Conservation (phyloP, 164 flowering plant species). For the Brasenia schreberi region DNA sequence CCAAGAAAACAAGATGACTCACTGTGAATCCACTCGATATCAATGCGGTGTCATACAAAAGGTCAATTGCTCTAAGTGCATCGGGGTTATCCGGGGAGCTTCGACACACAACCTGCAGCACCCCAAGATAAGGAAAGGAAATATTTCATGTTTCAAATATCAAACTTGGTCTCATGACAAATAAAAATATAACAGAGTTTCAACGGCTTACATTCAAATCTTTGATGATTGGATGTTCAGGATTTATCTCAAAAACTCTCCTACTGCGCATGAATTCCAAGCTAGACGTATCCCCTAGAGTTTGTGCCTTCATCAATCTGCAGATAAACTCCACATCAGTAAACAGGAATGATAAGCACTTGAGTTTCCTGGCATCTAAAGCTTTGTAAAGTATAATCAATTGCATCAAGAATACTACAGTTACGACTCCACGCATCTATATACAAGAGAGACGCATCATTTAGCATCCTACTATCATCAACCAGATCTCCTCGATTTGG, state of each 20-base stretch:
- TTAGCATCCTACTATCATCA: too few relatives aligned
- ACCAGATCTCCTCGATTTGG: too few relatives aligned
- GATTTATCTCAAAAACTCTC: constrained; percentile 16
- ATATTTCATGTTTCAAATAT: not conserved
- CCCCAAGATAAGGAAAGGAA: not conserved
- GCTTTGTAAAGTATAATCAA: too few relatives aligned
- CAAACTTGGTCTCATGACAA: not conserved
- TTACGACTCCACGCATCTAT: too few relatives aligned
- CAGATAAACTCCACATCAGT: not conserved
- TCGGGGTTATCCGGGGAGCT: constrained; percentile 9
- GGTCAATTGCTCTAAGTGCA: constrained; percentile 13
- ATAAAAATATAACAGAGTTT: not conserved
- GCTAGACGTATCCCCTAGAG: constrained; percentile 13
- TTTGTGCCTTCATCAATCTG: constrained; percentile 17
- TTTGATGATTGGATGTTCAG: constrained; percentile 10
- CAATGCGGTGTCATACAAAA: constrained; percentile 10
- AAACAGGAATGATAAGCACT: too few relatives aligned
- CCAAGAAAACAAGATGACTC: not conserved
- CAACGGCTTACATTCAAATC: constrained; percentile 8
- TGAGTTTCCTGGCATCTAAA: too few relatives aligned
- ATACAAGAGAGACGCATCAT: too few relatives aligned
- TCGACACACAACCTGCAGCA: constrained; percentile 4
- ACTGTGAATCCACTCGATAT: constrained; percentile 14
- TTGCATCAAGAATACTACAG: too few relatives aligned
- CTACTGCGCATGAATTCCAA: constrained; percentile 12